Percentiles rank a stretch among this genome's conserved stretches.
Conservation (phyloP, 2,329 filamentous ascomycete genomes). For the Sclerotinia subarctica region DNA sequence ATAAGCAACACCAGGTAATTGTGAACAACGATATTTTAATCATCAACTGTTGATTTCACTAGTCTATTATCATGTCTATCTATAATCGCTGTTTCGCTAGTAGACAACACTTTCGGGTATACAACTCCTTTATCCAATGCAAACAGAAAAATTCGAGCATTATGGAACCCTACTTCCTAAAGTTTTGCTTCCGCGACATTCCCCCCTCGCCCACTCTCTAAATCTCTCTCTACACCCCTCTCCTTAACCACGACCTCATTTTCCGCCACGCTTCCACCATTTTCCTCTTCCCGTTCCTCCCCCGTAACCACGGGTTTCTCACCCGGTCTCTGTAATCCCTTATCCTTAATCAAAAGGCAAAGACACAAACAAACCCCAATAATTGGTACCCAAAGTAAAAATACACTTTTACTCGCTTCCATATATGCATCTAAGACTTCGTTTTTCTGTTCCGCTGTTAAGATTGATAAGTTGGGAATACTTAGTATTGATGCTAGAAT, state of each 20-base stretch:
- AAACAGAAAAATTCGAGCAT: no score
- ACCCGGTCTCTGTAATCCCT: slow-evolving; percentile 43
- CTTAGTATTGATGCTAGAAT: slow-evolving; percentile 33
- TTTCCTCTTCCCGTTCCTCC: not conserved
- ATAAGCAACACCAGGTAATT: not conserved
- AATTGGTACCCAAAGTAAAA: slow-evolving; percentile 54
- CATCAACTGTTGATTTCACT: no score
- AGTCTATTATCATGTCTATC: not conserved
- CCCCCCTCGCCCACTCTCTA: not conserved
- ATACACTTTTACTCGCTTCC: slow-evolving; percentile 52
- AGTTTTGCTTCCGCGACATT: not conserved
- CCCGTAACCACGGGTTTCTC: slow-evolving; percentile 23
- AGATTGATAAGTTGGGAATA: slow-evolving; percentile 29
- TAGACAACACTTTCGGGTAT: not conserved
- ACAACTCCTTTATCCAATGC: not conserved
- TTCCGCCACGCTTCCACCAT: not conserved
- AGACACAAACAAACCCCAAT: slow-evolving; percentile 50
- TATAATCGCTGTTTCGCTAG: not conserved
- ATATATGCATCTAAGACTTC: slow-evolving; percentile 51
- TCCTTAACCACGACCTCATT: not conserved
- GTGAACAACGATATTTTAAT: not conserved
- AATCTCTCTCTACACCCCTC: not conserved
- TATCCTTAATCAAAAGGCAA: slow-evolving; percentile 51
- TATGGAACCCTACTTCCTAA: no score
- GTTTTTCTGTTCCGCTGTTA: slow-evolving; percentile 31